Conservation (phyloP, 2,329 filamentous ascomycete species). For the Colletotrichum echinochloae region DNA sequence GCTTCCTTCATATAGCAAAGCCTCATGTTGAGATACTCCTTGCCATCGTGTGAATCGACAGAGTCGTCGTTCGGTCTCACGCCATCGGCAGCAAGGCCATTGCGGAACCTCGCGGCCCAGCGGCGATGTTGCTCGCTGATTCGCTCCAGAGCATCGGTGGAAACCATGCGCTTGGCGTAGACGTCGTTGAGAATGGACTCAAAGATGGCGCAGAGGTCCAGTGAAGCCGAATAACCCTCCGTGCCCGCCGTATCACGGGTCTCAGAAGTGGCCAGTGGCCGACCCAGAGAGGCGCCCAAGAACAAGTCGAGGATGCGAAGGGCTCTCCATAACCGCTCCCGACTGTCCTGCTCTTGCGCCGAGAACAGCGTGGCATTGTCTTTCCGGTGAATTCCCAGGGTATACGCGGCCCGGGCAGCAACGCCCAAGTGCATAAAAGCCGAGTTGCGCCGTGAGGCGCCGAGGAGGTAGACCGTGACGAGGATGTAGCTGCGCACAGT, state of each 20-base stretch:
- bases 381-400: conserved; percentile 48
- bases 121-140: conserved; percentile 47
- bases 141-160: conserved; percentile 44
- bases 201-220: conserved; percentile 52
- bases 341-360: conserved; percentile 42
- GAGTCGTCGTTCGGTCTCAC: conserved; percentile 37
- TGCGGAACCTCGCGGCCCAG: conserved; percentile 43
- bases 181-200: conserved; percentile 52
- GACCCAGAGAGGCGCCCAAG: conserved; percentile 49
- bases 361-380: conserved; percentile 48
- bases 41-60: conserved; percentile 38
- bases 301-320: conserved; percentile 51
- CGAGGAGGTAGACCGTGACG: conserved; percentile 53
- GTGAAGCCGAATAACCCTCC: conserved; percentile 45
- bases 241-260: conserved; percentile 41
- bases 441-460: conserved; percentile 51
- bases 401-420: conserved; percentile 53
- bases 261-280: conserved; percentile 50
- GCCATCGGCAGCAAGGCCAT: conserved; percentile 41
- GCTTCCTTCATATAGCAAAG: conserved; percentile 51
- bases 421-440: conserved; percentile 54
- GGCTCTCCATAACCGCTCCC: conserved; percentile 51
- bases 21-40: conserved; percentile 45
- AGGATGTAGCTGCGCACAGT: conserved; percentile 51
- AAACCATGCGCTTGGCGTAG: conserved; percentile 49